phyloP scores from a whole-genome alignment of 2,329 filamentous ascomycete species.

The Ascochyta koolunga region DNA sequence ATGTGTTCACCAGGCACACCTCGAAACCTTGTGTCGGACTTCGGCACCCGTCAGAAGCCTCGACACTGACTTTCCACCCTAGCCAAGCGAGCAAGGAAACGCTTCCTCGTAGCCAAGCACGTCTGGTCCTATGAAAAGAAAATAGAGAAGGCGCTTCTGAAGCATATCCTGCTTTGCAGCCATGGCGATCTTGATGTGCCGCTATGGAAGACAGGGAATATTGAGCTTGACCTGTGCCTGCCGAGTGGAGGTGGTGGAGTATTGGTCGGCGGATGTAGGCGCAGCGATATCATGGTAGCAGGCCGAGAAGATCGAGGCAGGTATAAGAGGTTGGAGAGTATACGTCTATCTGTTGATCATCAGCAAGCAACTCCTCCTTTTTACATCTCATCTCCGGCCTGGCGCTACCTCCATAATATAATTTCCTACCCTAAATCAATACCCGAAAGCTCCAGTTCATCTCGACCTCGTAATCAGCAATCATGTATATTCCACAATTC shows the following conservation, averaged over 20 bases:
- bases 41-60: conserved; percentile 20
- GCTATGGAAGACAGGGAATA: conserved; percentile 1
- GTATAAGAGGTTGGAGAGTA: conserved; percentile 27
- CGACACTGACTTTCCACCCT: conserved; percentile 3
- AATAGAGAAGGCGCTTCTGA: conserved; percentile 21
- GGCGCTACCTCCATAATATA: conserved; percentile 24
- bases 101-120: conserved; percentile 30
- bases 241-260: neutral
- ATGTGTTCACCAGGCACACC: conserved; percentile 14
- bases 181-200: conserved; percentile 13
- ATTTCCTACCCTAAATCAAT: neutral
- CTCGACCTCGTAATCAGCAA: conserved; percentile 21
- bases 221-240: conserved; percentile 4
- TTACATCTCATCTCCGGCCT: conserved; percentile 25
- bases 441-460: conserved; percentile 22
- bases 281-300: conserved; percentile 1
- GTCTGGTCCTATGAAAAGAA: conserved; percentile 18
- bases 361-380: conserved; percentile 23
- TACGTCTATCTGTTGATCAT: conserved; percentile 18
- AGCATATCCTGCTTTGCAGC: conserved; percentile 18
- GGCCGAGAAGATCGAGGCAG: conserved; percentile 1
- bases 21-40: conserved; percentile 24
- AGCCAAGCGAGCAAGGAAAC: conserved; percentile 30
- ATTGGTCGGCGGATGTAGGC: conserved; percentile 4
- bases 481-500: conserved; percentile 38